Evolutionary conservation across 1,139 yeast species (phyloP).

Genomic region (Suhomyces terraborum): DNA sequence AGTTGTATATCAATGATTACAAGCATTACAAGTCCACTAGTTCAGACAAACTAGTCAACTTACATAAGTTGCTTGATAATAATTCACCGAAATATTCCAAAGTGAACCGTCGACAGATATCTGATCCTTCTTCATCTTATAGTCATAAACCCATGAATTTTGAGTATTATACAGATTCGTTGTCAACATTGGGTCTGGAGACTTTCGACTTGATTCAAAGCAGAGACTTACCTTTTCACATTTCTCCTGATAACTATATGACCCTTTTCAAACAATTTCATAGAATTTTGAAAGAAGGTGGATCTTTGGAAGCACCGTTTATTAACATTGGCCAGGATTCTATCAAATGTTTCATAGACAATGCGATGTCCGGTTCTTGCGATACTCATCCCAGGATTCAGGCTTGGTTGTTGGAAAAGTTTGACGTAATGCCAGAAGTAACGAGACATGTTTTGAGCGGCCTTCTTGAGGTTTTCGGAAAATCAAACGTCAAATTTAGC

Average conservation of each 20-base stretch:
- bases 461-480: conserved; percentile 35
- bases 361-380: neutral
- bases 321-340: conserved; percentile 21
- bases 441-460: conserved; percentile 27
- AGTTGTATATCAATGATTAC: conserved; percentile 32
- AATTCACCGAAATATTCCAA: conserved; percentile 24
- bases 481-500: conserved; percentile 35
- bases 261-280: conserved; percentile 36
- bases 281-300: conserved; percentile 41
- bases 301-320: conserved; percentile 37
- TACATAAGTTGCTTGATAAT: conserved; percentile 31
- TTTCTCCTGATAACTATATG: conserved; percentile 29
- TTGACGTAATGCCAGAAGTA: conserved; percentile 32
- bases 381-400: conserved; percentile 5
- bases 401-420: conserved; percentile 14
- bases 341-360: conserved; percentile 15
- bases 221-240: conserved; percentile 39
- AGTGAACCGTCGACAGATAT: conserved; percentile 15
- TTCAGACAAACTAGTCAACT: conserved; percentile 31
- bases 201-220: conserved; percentile 42
- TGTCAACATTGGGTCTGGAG: conserved; percentile 31
- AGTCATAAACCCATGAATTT: conserved; percentile 41
- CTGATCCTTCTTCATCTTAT: conserved; percentile 24
- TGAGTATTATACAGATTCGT: conserved; percentile 34
- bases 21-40: conserved; percentile 26